Evolutionary conservation across 2,329 filamentous ascomycete species (phyloP).

Genomic region (Sodiomyces alkalinus): DNA sequence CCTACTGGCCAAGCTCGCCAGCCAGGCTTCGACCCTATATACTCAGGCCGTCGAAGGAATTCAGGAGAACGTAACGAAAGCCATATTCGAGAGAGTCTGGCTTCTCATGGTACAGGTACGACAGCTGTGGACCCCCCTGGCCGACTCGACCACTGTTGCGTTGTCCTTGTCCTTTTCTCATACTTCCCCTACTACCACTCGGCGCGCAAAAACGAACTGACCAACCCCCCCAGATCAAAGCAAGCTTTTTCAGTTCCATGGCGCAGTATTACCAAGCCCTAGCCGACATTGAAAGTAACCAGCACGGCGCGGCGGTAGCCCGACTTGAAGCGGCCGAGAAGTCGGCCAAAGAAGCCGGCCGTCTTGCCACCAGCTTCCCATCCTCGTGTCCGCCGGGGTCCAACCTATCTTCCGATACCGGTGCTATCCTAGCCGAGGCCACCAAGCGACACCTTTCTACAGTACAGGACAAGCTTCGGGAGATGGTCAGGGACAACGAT

Average conservation of each 20-base stretch:
- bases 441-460: slow-evolving; percentile 68
- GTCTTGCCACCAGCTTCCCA: slow-evolving; percentile 66
- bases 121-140: not conserved
- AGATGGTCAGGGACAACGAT: slow-evolving; percentile 83
- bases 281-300: slow-evolving; percentile 77
- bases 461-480: slow-evolving; percentile 65
- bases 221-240: slow-evolving; percentile 44
- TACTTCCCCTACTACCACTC: not conserved
- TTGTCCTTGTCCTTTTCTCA: not conserved
- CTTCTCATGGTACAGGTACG: slow-evolving; percentile 62
- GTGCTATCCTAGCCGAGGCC: slow-evolving; percentile 58
- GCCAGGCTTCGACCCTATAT: slow-evolving; percentile 81
- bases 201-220: slow-evolving; percentile 6
- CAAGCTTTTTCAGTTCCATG: slow-evolving; percentile 66
- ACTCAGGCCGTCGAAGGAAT: slow-evolving; percentile 76
- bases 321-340: slow-evolving; percentile 69
- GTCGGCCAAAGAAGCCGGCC: slow-evolving; percentile 63
- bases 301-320: slow-evolving; percentile 72
- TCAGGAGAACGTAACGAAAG: slow-evolving; percentile 82
- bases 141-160: too few relatives aligned
- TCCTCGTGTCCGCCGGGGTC: slow-evolving; percentile 63
- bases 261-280: slow-evolving; percentile 90
- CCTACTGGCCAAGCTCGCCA: slow-evolving; percentile 80
- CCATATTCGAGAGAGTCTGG: slow-evolving; percentile 92
- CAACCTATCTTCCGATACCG: slow-evolving; percentile 71